Evolutionary conservation across 129 eudicot species (phyloP).

Genomic region (Lactuca saligna): DNA sequence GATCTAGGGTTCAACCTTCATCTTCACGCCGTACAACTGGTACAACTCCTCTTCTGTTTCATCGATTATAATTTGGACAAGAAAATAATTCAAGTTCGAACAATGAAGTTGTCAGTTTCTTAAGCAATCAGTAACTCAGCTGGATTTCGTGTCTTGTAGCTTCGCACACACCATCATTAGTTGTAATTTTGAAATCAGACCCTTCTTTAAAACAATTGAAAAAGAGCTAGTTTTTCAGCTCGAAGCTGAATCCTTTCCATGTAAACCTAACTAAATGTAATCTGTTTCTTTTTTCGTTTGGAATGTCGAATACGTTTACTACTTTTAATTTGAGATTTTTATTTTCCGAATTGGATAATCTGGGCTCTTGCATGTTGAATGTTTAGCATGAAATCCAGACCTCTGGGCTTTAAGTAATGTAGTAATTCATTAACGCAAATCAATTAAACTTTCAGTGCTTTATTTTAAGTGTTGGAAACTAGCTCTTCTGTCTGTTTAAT

Average conservation of each 20-base stretch:
- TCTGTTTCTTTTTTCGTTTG: neutral
- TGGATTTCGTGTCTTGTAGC: constrained; percentile 1
- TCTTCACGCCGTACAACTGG: constrained; percentile 29
- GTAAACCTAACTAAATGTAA: constrained; percentile 8
- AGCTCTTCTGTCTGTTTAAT: neutral
- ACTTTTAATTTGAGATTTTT: neutral
- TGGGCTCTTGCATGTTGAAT: constrained; percentile 2
- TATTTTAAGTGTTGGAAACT: neutral
- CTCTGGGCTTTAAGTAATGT: neutral
- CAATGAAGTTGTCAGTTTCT: constrained; percentile 15
- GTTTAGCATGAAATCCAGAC: neutral
- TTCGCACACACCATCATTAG: neutral
- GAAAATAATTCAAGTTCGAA: constrained; percentile 10
- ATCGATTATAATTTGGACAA: constrained; percentile 21
- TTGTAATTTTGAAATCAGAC: neutral
- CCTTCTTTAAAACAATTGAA: neutral
- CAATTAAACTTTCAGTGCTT: neutral
- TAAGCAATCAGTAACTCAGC: constrained; percentile 26
- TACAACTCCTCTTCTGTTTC: constrained; percentile 15
- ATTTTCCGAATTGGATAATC: neutral
- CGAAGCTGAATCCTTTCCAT: neutral
- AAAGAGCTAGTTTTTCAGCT: neutral
- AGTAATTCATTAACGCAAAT: neutral
- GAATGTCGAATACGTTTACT: neutral
- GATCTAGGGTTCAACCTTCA: constrained; percentile 35